These are phyloP conservation scores for Neurospora sp. DNA, from an alignment of 495 filamentous ascomycete genomes.

Conservation along the genomic window DNA sequence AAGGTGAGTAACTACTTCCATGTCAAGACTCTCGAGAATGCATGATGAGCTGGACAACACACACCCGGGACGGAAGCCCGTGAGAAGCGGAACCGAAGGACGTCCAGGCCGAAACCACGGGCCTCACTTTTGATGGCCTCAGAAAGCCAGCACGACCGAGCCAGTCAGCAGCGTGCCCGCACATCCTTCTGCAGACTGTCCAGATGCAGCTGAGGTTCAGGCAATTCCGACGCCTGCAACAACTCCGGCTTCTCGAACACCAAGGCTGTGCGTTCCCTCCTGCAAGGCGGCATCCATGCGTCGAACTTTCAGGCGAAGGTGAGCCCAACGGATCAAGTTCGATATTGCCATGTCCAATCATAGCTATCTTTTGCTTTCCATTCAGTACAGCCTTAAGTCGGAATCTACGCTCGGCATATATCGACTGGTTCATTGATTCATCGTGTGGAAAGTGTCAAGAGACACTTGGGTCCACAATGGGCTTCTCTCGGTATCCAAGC, in stretches of 20 bases:
- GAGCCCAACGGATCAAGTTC: not conserved
- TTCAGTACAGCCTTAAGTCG: not conserved
- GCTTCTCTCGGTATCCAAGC: not conserved
- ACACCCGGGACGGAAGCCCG: not conserved
- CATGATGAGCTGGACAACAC: slow-evolving; percentile 29
- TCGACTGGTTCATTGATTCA: not conserved
- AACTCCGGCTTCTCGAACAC: not conserved
- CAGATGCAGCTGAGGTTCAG: not conserved
- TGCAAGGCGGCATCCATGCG: not conserved
- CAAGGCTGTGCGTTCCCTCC: not conserved
- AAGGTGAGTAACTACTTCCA: slow-evolving; percentile 17
- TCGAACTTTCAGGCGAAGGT: not conserved
- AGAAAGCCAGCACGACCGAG: not conserved
- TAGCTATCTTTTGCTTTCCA: not conserved
- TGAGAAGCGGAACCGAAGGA: not conserved
- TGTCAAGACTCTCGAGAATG: slow-evolving; percentile 16
- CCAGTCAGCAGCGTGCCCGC: not conserved
- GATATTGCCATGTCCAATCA: not conserved
- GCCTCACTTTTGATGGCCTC: not conserved
- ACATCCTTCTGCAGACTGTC: not conserved
- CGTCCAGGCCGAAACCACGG: not conserved
- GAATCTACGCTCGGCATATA: not conserved
- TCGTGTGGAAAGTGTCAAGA: not conserved
- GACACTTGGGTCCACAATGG: not conserved
- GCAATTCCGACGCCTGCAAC: not conserved